Evolutionary conservation across 139 green algal genomes (phyloP), one percentile per base, ranked within the genome.

Genomic region (Ettlia oleoabundans): DNA sequence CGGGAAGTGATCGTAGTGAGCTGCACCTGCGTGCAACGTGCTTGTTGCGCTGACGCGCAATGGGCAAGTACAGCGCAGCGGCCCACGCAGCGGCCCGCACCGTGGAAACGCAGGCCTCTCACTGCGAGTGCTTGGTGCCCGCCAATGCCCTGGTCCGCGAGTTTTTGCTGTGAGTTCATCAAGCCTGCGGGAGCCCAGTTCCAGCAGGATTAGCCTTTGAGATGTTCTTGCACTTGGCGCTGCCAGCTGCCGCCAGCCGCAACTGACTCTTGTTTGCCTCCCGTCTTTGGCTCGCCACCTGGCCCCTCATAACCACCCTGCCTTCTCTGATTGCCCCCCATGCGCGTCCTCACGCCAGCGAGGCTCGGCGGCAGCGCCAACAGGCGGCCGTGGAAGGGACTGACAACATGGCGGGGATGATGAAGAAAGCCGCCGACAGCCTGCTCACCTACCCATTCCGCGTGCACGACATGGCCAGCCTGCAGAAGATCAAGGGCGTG

Each of bases 111-210:
- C 51, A 67, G 51, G 73, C 35, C 33, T 2, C 15, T 1, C 35
- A 55, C 42, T 35, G n/a, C 26, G 35, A 67, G 3, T 83, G 78
- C 35, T 2, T 77, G 37, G 33, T 58, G 2, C 37, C 65, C 10
- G 78, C 64, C 65, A 83, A 83, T 65, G 26, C 24, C 78, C n/a
- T 83, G 9, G 65, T 83, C 2, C 66, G 66, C 30, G 65, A 67
- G 64, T 83, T 83, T 10, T 37, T 83, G 51, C 66, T 83, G 78
- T 83, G 33, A 76, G 78, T 51, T n/a, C n/a, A n/a, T n/a, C n/a
- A n/a, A n/a, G n/a, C n/a, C n/a, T n/a, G n/a, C n/a, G n/a, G n/a
- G n/a, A n/a, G n/a, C n/a, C n/a, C n/a, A n/a, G n/a, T n/a, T n/a
- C n/a, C n/a, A n/a, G n/a, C n/a, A n/a, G n/a, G n/a, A n/a, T n/a